phyloP scores from a whole-genome alignment of 768 basidiomycete species.

The Russula dissimulans region DNA sequence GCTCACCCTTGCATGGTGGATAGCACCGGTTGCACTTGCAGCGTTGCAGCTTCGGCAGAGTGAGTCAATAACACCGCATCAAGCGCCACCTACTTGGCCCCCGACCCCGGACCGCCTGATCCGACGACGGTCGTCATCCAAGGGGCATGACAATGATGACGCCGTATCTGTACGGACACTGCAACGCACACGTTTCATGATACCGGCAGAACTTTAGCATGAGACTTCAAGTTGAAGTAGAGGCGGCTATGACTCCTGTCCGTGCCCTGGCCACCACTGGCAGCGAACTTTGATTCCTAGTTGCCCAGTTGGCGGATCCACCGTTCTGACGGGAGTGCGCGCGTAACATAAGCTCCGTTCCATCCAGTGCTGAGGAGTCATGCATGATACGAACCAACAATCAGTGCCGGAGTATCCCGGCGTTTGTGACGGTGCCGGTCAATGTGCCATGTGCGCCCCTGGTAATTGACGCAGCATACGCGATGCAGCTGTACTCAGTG shows the following conservation, averaged over 20 bases:
- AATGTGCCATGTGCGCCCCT: neutral
- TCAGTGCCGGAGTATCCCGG: neutral
- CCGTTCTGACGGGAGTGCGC: neutral
- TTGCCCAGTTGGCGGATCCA: neutral
- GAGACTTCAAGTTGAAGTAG: neutral
- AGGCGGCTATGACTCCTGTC: neutral
- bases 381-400: neutral
- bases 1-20: neutral
- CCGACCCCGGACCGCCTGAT: neutral
- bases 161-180: neutral
- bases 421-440: neutral
- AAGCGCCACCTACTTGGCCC: neutral
- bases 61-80: neutral
- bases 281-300: neutral
- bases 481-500: neutral
- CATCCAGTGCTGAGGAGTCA: neutral
- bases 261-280: neutral
- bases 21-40: too few relatives aligned
- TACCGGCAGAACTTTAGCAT: neutral
- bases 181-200: neutral
- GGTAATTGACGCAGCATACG: neutral
- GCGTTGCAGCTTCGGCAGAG: too few relatives aligned
- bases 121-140: neutral
- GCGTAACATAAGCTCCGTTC: neutral
- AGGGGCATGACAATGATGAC: too few relatives aligned